Evolutionary conservation across 306 rosid genomes (phyloP), one percentile per base, ranked within the genome.

Genomic region (Trifolium fragiferum): DNA sequence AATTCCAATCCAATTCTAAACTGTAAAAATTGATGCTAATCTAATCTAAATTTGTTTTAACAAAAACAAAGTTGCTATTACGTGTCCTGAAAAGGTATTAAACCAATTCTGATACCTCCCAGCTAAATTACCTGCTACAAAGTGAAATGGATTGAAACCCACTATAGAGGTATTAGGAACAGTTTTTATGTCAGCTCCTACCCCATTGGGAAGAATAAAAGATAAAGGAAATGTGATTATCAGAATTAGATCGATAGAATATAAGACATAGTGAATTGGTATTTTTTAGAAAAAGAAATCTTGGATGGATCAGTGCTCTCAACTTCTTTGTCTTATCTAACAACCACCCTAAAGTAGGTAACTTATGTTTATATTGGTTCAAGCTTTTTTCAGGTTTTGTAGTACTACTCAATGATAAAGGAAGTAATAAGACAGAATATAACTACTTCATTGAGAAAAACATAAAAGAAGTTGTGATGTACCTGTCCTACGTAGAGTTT

Each of bases 401-500:
- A 35, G 46, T n/a, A 64, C n/a, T 44, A 64, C 55, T 37, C 25
- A 35, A 33, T 32, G 46, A 30, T 27, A 46, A 44, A 46, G n/a
- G 59, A 41, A 71, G 53, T 14, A 54, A 44, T 7, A 53, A 70
- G 58, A 32, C 54, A 68, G 47, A 74, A 65, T 57, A 35, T 41
- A 32, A 70, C 43, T 44, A 49, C 6, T 14, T 55, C 20, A 9
- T 21, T 44, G 14, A 19, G 76, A 72, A 50, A 74, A 74, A 44
- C 80, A 60, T 14, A 37, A 0, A 37, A 50, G 44, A 43, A 67
- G 61, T 49, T 15, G 71, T 72, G 62, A 70, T 51, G 46, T 89
- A 94, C 97, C 98, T 94, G 85, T 81, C 95, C 97, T 2, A 94
- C 89, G 10, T 94, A 94, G 20, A 94, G 81, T 76, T 83, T 90